Percentiles rank a stretch among this genome's conserved stretches.
phyloP scores from a whole-genome alignment of 768 basidiomycete genomes.

The Pulveroboletus frians region DNA sequence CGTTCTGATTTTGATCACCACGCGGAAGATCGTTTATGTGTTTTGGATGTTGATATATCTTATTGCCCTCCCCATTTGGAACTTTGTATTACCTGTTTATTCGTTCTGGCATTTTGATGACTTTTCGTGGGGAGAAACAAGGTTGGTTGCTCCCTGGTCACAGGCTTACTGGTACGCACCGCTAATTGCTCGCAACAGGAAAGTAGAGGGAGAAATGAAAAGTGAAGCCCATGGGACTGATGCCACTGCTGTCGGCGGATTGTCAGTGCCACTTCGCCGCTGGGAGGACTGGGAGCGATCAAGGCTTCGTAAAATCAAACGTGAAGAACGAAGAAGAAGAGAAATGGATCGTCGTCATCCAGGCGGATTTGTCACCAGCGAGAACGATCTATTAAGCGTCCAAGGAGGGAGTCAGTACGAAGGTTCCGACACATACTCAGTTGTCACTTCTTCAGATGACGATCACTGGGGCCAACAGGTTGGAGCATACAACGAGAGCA shows the following conservation, averaged over 20 bases:
- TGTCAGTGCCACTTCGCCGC: conserved; percentile 83
- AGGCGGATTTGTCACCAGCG: conserved; percentile 56
- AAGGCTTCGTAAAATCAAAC: conserved; percentile 80
- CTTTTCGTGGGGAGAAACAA: conserved; percentile 99
- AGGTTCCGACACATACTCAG: conserved; percentile 74
- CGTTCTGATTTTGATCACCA: conserved; percentile 88
- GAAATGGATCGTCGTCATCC: conserved; percentile 81
- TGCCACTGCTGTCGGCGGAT: conserved; percentile 44
- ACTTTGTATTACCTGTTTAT: conserved; percentile 89
- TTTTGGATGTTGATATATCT: conserved; percentile 99
- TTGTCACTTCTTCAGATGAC: conserved; percentile 81
- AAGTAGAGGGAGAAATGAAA: conserved; percentile 89
- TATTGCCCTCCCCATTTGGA: conserved; percentile 91
- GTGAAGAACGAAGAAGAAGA: conserved; percentile 75
- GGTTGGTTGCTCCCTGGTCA: conserved; percentile 44
- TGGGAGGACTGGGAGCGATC: conserved; percentile 99
- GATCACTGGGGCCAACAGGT: conserved; percentile 96
- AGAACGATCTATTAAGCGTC: conserved; percentile 59
- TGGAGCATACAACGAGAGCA: conserved; percentile 90
- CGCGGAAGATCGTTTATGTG: conserved; percentile 90
- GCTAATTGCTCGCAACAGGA: conserved; percentile 45
- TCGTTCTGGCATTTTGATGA: conserved; percentile 99
- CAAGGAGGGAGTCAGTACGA: conserved; percentile 63
- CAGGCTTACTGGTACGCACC: neutral
- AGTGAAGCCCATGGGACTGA: conserved; percentile 72